Evolutionary conservation across 2,329 filamentous ascomycete genomes (phyloP), one percentile per base, ranked within the genome.

Genomic region (Pezicula rhizophila): DNA sequence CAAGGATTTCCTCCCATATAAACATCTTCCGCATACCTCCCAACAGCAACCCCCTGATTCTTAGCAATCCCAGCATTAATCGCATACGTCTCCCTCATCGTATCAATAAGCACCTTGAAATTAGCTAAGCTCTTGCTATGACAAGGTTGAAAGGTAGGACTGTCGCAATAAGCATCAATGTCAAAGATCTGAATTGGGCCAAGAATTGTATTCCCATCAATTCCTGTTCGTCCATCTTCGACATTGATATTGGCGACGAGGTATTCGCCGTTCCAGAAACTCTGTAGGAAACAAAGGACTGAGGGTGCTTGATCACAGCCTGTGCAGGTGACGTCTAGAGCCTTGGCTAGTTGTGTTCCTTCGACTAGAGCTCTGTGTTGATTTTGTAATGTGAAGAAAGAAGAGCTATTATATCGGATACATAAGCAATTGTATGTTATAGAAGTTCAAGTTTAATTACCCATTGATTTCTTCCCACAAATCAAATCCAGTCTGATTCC

Each of bases 391-490:
- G 88, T 92, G 67, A 92, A 95, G 73, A 90, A 93, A 0, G 85
- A 89, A 18, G 79, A 83, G 42, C 28, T 31, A 12, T 31, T 7
- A 31, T 5, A 31, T 31, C 3, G 6, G 18, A 31, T 31, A 7
- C 4, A 4, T 31, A 11, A 31, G 28, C 28, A 31, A 10, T 10
- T 11, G 11, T 11, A 12, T 10, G 26, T 10, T 10, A 28, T 28
- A 28, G 26, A 28, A 28, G 10, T 7, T 28, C 3, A 10, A 28
- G 18, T 28, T 12, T 11, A 2, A 5, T 31, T 31, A 31, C 28
- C 86, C 85, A n/a, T 75, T 73, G 6, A 88, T 78, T 64, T 93
- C 88, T 63, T 95, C 88, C 89, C 89, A 93, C 5, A 93, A 75
- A 63, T 95, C 88, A 59, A 83, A 92, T 0, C 73, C 74, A 5